Evolutionary conservation across 2,329 filamentous ascomycete genomes (phyloP).

Genomic region (Ceratocystis lukuohia): DNA sequence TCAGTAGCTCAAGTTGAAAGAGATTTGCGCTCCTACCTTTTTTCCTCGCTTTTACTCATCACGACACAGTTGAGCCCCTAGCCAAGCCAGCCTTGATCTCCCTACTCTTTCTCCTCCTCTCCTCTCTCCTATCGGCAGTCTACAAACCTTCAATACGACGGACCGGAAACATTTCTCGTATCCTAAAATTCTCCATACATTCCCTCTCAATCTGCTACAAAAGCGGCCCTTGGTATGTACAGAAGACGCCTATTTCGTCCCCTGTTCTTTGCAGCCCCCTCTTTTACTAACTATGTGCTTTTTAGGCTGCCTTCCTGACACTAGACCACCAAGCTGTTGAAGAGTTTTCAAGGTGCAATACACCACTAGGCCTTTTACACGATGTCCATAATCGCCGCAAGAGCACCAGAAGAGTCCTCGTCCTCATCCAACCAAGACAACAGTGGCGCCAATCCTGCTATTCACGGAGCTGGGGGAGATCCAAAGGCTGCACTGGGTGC

Average conservation of each 20-base stretch:
- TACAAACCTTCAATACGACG: too few relatives aligned
- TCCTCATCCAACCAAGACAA: conserved; percentile 8
- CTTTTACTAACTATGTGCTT: background rate
- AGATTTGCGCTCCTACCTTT: background rate
- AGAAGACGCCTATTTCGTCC: background rate
- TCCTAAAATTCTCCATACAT: too few relatives aligned
- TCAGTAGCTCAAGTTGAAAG: background rate
- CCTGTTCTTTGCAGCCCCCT: background rate
- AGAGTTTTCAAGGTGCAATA: too few relatives aligned
- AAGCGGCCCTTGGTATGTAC: background rate
- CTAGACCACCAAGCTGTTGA: background rate
- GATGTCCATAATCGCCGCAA: conserved; percentile 3
- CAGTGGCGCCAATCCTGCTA: conserved; percentile 18
- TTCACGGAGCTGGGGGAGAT: conserved; percentile 16
- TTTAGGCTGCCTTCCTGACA: background rate
- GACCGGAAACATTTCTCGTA: too few relatives aligned
- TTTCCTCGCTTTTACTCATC: background rate
- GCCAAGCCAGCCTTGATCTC: background rate
- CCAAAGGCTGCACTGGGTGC: conserved; percentile 19
- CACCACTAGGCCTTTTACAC: background rate
- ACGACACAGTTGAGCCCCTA: background rate
- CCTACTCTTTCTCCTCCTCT: too few relatives aligned
- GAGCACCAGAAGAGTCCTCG: background rate
- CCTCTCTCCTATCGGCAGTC: too few relatives aligned
- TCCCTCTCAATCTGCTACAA: background rate